Conservation (phyloP, 164 flowering plant genomes). For the Vitis vinifera region DNA sequence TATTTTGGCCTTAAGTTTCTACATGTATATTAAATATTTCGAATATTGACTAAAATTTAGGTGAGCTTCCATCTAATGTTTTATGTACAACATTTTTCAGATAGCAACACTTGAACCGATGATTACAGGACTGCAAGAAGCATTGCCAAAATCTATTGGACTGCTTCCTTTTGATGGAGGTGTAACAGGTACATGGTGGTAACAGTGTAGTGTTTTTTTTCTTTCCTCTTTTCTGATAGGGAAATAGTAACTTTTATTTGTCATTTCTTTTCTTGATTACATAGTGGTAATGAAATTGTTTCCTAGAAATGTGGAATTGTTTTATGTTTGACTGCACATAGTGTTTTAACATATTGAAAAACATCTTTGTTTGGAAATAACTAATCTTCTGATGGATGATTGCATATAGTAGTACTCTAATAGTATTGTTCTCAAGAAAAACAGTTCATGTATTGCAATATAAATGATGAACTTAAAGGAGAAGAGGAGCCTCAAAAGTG, state of each 20-base stretch:
- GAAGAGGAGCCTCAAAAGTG: too few species aligned
- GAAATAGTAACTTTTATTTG: background rate
- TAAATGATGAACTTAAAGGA: too few species aligned
- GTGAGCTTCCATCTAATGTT: constrained; percentile 3
- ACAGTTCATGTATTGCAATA: too few species aligned
- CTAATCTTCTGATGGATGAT: too few species aligned
- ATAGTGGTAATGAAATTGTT: background rate
- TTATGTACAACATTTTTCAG: constrained; percentile 40
- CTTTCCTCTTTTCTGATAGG: background rate
- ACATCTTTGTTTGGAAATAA: too few species aligned
- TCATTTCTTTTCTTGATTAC: background rate
- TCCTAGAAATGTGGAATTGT: background rate
- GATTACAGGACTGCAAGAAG: constrained; percentile 83
- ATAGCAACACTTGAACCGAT: constrained; percentile 78
- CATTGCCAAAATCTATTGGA: constrained; percentile 93
- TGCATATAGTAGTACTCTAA: too few species aligned
- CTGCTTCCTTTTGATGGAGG: constrained; percentile 96
- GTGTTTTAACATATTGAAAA: background rate
- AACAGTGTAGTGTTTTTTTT: background rate
- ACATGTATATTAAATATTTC: background rate
- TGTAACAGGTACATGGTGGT: constrained; percentile 63
- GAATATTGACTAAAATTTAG: background rate
- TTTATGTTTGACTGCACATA: background rate
- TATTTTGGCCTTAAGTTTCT: background rate
- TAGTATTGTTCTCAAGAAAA: too few species aligned